Percentiles rank a stretch among this genome's conserved stretches.
These are phyloP conservation scores for Solanum tarijense DNA, from an alignment of 257 asterid species.

Conservation along the genomic window DNA sequence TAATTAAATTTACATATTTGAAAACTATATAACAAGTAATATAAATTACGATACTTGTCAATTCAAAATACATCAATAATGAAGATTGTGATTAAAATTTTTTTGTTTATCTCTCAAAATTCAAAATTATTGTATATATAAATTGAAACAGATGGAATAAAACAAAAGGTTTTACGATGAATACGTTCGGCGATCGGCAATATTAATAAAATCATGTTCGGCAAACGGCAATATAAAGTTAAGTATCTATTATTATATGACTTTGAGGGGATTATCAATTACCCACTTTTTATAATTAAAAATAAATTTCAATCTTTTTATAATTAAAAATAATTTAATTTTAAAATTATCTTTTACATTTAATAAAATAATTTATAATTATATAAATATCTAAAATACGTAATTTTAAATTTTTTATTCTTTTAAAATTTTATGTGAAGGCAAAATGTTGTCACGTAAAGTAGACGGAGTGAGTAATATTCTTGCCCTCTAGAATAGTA, in stretches of 20 bases:
- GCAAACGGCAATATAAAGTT: background rate
- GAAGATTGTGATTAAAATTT: background rate
- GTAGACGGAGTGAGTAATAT: background rate
- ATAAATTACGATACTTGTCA: background rate
- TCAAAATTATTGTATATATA: too few species aligned
- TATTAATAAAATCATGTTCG: background rate
- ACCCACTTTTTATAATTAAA: background rate
- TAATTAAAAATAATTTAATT: background rate
- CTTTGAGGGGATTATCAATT: background rate
- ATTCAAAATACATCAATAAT: background rate
- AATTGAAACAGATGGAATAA: background rate
- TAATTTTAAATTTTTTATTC: background rate
- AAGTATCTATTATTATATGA: background rate
- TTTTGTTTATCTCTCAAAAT: background rate
- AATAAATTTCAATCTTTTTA: too few species aligned
- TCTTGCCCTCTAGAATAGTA: background rate
- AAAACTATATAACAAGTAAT: background rate
- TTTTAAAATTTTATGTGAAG: too few species aligned
- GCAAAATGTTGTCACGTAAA: too few species aligned
- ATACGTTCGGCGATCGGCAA: background rate
- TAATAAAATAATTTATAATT: background rate
- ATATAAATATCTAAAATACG: background rate
- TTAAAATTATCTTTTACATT: background rate
- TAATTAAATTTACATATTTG: background rate
- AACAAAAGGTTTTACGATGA: background rate